Conservation (phyloP, 176 grass and related monocot species). For the Elaeis guineensis region DNA sequence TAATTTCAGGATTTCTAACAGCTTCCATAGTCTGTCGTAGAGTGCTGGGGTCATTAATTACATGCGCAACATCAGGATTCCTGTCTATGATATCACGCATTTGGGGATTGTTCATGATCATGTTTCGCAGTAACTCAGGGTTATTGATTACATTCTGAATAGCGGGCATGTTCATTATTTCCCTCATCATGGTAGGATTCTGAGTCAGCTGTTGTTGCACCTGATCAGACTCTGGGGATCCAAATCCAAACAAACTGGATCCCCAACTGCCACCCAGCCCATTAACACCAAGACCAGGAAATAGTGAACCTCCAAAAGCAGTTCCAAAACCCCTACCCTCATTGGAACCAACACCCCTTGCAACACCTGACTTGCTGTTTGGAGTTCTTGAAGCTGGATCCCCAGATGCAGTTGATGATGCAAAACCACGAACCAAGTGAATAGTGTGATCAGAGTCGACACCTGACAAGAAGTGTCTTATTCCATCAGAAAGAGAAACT, state of each 20-base stretch:
- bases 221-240: slow-evolving; percentile 70
- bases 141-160: slow-evolving; percentile 94
- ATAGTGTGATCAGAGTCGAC: slow-evolving; percentile 94
- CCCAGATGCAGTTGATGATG: slow-evolving; percentile 31
- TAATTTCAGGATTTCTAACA: too few relatives aligned
- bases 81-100: slow-evolving; percentile 88
- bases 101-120: slow-evolving; percentile 98
- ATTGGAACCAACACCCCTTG: too few relatives aligned
- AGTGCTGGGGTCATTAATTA: slow-evolving; percentile 89
- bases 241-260: slow-evolving; percentile 39
- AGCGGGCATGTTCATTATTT: slow-evolving; percentile 93
- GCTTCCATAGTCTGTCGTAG: slow-evolving; percentile 93
- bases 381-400: slow-evolving; percentile 48
- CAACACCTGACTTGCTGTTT: slow-evolving; percentile 19
- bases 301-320: slow-evolving; percentile 35
- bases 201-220: slow-evolving; percentile 92
- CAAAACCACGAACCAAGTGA: slow-evolving; percentile 79
- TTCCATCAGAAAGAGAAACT: too few relatives aligned
- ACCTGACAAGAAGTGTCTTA: slow-evolving; percentile 24
- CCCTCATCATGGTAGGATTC: slow-evolving; percentile 94
- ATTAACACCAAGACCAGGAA: slow-evolving; percentile 57
- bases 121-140: slow-evolving; percentile 87
- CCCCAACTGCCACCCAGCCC: slow-evolving; percentile 29
- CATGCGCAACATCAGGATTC: slow-evolving; percentile 95
- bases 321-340: slow-evolving; percentile 7